phyloP scores from a whole-genome alignment of 768 basidiomycete genomes.

The Boletus bicolor region DNA sequence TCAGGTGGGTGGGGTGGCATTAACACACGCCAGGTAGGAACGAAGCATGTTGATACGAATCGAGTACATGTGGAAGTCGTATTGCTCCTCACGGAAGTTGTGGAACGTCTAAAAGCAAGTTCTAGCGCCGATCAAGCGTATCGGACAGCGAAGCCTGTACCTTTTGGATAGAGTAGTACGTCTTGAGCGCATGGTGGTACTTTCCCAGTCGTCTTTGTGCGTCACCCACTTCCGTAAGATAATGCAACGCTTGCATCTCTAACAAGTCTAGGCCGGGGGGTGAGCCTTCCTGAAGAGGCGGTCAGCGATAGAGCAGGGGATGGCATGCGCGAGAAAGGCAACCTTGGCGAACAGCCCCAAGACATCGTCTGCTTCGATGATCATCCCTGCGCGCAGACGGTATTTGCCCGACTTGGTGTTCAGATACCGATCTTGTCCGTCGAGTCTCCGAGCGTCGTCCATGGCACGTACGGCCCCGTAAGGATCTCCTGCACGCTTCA shows the following conservation, averaged over 20 bases:
- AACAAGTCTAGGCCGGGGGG: conserved; percentile 78
- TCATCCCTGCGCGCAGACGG: conserved; percentile 73
- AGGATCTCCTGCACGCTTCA: conserved; percentile 84
- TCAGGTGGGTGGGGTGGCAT: not conserved
- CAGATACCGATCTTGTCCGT: conserved; percentile 92
- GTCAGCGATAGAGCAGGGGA: conserved; percentile 5
- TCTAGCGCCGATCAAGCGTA: conserved; percentile 4
- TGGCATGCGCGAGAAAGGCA: conserved; percentile 15
- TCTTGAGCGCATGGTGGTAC: conserved; percentile 78
- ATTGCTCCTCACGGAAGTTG: conserved; percentile 92
- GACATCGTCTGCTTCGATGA: conserved; percentile 69
- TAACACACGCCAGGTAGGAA: conserved; percentile 75
- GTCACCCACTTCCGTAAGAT: conserved; percentile 78
- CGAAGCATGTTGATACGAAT: conserved; percentile 84
- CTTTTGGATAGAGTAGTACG: conserved; percentile 72
- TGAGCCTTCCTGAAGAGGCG: conserved; percentile 76
- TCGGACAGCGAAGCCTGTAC: conserved; percentile 36
- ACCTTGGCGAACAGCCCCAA: conserved; percentile 93
- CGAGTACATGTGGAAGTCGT: conserved; percentile 96
- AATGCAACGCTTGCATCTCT: conserved; percentile 94
- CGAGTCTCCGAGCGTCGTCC: conserved; percentile 80
- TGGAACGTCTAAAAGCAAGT: conserved; percentile 59
- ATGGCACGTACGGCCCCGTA: conserved; percentile 69
- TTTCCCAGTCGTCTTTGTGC: conserved; percentile 63
- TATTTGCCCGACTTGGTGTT: conserved; percentile 96